phyloP scores from a whole-genome alignment of 306 rosid species.

The Quillaja saponaria region DNA sequence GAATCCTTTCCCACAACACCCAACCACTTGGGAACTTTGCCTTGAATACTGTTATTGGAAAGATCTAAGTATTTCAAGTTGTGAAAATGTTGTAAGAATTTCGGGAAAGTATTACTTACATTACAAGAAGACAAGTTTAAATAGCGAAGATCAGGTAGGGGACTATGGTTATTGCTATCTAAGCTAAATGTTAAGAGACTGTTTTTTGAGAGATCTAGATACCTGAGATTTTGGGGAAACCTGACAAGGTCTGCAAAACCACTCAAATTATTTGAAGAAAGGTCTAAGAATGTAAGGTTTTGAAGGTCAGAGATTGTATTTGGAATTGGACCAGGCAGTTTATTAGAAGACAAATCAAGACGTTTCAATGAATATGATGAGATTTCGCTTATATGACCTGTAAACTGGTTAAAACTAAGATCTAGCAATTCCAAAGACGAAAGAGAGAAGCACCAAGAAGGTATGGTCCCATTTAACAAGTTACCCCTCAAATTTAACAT shows the following conservation, averaged over 20 bases:
- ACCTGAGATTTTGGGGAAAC: neutral
- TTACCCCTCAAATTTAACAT: accelerated
- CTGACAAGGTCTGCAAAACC: neutral
- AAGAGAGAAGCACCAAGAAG: constrained; percentile 14
- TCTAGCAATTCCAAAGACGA: neutral
- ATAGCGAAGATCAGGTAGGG: neutral
- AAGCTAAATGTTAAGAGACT: neutral
- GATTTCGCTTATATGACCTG: neutral
- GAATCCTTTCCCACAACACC: neutral
- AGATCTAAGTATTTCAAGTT: neutral
- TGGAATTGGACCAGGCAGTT: constrained; percentile 6
- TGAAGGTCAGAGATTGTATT: neutral
- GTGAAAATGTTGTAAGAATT: neutral
- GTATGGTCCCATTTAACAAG: constrained; percentile 29
- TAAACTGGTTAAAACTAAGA: neutral
- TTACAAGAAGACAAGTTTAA: constrained; percentile 24
- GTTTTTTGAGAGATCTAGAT: neutral
- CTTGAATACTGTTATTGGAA: constrained; percentile 24
- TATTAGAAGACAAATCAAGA: constrained; percentile 5
- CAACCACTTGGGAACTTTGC: constrained; percentile 33
- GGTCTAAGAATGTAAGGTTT: constrained; percentile 5
- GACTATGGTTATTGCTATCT: neutral
- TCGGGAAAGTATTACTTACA: constrained; percentile 23
- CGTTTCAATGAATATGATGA: neutral
- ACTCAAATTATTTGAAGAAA: neutral